Evolutionary conservation across 2,329 filamentous ascomycete species (phyloP), one percentile per base, ranked within the genome.

Genomic region (Macroventuria anomochaeta): DNA sequence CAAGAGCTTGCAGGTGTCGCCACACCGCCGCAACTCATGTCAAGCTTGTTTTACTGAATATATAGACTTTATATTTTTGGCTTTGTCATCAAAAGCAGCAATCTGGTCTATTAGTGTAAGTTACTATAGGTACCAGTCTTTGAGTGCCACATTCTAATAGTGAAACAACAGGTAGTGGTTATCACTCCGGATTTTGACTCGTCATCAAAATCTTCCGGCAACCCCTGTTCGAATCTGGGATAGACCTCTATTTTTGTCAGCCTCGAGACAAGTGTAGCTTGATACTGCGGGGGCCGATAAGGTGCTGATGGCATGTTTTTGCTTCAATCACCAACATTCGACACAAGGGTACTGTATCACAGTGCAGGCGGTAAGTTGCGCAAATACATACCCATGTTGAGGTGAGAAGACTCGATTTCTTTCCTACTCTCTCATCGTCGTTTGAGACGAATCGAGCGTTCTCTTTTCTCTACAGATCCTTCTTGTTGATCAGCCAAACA

Each of bases 141-240:
- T 3, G 6, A 18, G 32, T 55, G 34, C 11, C 1, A 4, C 6
- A 2, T 1, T 18, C n/a, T n/a, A n/a, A n/a, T n/a, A n/a, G n/a
- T n/a, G n/a, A n/a, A n/a, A n/a, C n/a, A n/a, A n/a, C n/a, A 57
- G 58, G 62, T 65, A 65, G 62, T 61, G 62, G 62, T 65, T 55
- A 65, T 65, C 62, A 65, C 62, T 65, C 62, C 55, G 57, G 60
- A 65, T 63, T 65, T 62, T 65, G 62, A 65, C 47, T 15, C 7
- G 20, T 41, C 23, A 15, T 50, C 50, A 40, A 52, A 56, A 50
- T 7, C 17, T 65, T 65, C 62, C 58, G 55, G 64, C 62, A 63
- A 67, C 64, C 64, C 64, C 59, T 61, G 64, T 65, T 67, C 64
- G 64, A 67, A 53, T 62, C 63, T 62, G 57, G 62, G 62, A 57